Conservation (phyloP, 257 asterid species). For the Capsicum chinense region DNA sequence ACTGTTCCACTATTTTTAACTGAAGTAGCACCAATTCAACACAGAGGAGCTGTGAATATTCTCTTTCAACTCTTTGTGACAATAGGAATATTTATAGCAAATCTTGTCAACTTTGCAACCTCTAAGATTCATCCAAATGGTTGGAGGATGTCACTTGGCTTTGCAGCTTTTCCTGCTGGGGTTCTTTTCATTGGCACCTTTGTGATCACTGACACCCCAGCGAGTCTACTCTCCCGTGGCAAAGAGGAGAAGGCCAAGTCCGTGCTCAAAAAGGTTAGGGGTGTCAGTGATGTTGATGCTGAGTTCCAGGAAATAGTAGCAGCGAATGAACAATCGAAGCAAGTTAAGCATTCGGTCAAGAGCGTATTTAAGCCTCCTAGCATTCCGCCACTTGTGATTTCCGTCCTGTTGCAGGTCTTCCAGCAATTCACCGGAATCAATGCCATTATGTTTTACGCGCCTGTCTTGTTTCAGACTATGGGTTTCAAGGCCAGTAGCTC, state of each 20-base stretch:
- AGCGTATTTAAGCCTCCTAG: conserved; percentile 36
- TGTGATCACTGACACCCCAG: conserved; percentile 45
- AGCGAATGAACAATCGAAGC: conserved; percentile 33
- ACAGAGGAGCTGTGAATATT: conserved; percentile 51
- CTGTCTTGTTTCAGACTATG: conserved; percentile 35
- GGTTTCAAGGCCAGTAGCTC: conserved; percentile 26
- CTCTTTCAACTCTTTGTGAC: conserved; percentile 42
- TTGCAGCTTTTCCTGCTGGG: conserved; percentile 45
- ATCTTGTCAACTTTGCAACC: conserved; percentile 39
- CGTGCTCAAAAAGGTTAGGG: conserved; percentile 41
- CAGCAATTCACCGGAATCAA: conserved; percentile 38
- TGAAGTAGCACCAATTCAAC: conserved; percentile 51
- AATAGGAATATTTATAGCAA: conserved; percentile 41
- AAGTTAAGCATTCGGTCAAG: conserved; percentile 27
- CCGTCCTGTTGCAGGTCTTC: conserved; percentile 31
- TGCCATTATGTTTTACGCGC: conserved; percentile 38
- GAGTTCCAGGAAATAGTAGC: conserved; percentile 35
- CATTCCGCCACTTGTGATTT: conserved; percentile 43
- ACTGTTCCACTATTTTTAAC: conserved; percentile 50
- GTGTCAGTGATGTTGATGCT: conserved; percentile 38
- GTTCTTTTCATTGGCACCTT: conserved; percentile 35
- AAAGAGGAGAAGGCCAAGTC: conserved; percentile 33
- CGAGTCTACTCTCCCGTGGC: conserved; percentile 43
- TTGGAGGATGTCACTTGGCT: conserved; percentile 46
- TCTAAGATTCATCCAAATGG: conserved; percentile 39